These are phyloP conservation scores for Limtongozyma cylindracea DNA, from an alignment of 805 yeast genomes.

Conservation along the genomic window DNA sequence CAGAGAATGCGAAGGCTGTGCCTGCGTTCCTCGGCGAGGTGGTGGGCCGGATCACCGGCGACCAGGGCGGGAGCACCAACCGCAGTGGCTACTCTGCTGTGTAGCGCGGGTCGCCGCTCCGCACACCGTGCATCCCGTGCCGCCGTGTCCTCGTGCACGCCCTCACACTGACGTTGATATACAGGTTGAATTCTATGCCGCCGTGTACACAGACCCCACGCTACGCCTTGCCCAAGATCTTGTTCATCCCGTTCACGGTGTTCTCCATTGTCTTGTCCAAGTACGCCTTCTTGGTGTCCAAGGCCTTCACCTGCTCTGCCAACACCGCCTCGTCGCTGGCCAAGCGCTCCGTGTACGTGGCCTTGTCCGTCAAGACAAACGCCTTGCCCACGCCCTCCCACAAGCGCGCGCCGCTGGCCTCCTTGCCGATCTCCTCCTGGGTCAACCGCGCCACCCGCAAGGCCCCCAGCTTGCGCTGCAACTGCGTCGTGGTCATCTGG, in stretches of 20 bases:
- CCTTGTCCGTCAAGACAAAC: constrained; percentile 20
- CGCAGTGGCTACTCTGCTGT: too few relatives aligned
- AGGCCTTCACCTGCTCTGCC: constrained; percentile 29
- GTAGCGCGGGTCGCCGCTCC: too few relatives aligned
- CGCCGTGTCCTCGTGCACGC: too few relatives aligned
- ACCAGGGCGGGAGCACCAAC: too few relatives aligned
- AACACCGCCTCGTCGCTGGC: constrained; percentile 23
- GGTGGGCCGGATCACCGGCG: too few relatives aligned
- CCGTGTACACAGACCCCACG: background rate
- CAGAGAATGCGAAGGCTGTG: too few relatives aligned
- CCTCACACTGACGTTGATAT: too few relatives aligned
- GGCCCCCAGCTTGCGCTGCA: constrained; percentile 21
- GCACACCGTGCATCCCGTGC: too few relatives aligned
- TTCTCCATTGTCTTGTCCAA: constrained; percentile 57
- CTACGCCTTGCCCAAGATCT: constrained; percentile 7
- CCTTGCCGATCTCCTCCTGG: constrained; percentile 19
- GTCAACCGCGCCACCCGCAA: constrained; percentile 30
- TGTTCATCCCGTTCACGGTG: constrained; percentile 36
- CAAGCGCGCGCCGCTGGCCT: constrained; percentile 19
- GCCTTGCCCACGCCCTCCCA: constrained; percentile 80
- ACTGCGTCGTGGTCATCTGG: constrained; percentile 23
- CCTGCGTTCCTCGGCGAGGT: too few relatives aligned
- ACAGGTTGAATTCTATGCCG: too few relatives aligned
- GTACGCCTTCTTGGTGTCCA: constrained; percentile 46
- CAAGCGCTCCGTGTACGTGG: constrained; percentile 21